Evolutionary conservation across 805 yeast genomes (phyloP), one percentile per base, ranked within the genome.

Genomic region (Candida tammaniensis): DNA sequence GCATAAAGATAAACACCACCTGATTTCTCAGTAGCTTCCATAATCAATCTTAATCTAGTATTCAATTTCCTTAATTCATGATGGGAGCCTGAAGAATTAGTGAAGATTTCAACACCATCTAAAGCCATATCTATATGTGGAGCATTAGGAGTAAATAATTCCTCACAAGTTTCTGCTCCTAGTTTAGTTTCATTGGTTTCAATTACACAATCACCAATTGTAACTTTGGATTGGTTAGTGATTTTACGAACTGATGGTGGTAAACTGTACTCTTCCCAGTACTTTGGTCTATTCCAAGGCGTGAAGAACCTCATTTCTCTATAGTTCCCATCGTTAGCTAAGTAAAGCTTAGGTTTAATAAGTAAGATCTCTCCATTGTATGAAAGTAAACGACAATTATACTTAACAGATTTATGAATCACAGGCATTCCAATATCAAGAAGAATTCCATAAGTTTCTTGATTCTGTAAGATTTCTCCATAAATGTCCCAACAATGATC

Each of bases 131-230:
- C 78, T 36, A 93, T 85, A 58, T 91, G 96, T 3, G 99, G 98
- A 3, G 96, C 80, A 45, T 86, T 82, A 1, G 99, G 98, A 0
- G 99, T 93, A 59, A 93, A 93, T 38, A 93, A 68, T 59, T 93
- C 99, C 57, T 93, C 99, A 59, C 99, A 93, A 0, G 99, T 94
- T 60, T 93, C 99, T 28, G 91, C 86, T n/a, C 99, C 99, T 36
- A 93, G 71, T 27, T 83, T 80, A 0, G 98, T 87, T 50, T 89
- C 97, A 39, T 78, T 55, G 1, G 96, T 84, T 33, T 83, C 77
- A 27, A 93, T 66, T 4, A 86, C 84, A 36, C 94, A 94, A 67
- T 93, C 98, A 33, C 99, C 99, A 59, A 93, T 80, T 18, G 74
- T 76, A 10, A 86, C 94, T 9, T 67, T 59, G 2, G 46, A 38